Evolutionary conservation across 2,329 filamentous ascomycete species (phyloP).

Genomic region (Aureobasidium sp.): DNA sequence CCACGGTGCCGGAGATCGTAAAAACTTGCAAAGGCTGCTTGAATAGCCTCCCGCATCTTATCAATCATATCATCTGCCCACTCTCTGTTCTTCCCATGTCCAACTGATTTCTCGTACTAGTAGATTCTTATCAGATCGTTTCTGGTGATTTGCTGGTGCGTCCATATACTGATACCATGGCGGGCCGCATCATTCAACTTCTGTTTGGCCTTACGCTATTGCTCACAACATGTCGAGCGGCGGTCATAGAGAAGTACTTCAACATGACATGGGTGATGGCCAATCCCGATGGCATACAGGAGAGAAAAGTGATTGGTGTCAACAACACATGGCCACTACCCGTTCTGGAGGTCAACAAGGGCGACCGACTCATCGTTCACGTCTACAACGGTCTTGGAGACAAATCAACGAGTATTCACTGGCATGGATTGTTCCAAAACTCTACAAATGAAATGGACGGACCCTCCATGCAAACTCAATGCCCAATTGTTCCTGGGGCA

Average conservation of each 20-base stretch:
- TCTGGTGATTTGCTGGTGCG: neutral
- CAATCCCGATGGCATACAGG: constrained; percentile 46
- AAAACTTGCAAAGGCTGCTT: neutral
- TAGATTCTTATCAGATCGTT: constrained; percentile 7
- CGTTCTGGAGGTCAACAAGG: constrained; percentile 63
- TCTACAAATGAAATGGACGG: constrained; percentile 70
- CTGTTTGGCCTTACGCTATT: constrained; percentile 29
- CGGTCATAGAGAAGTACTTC: constrained; percentile 39
- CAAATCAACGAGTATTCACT: constrained; percentile 59
- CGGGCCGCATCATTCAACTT: constrained; percentile 37
- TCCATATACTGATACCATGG: constrained; percentile 27
- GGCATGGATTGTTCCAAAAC: constrained; percentile 71
- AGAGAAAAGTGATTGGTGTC: constrained; percentile 55
- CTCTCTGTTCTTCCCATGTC: neutral
- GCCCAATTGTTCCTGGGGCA: constrained; percentile 54
- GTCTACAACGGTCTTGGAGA: constrained; percentile 60
- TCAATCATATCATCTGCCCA: constrained; percentile 17
- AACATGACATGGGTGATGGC: constrained; percentile 48
- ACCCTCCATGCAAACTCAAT: constrained; percentile 58
- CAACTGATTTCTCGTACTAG: neutral
- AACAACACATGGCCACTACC: constrained; percentile 68
- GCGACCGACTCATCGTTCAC: constrained; percentile 62
- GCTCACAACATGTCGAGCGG: constrained; percentile 21
- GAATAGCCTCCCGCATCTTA: constrained; percentile 14
- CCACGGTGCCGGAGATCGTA: neutral